Base-by-base conservation (phyloP, 2,329 filamentous ascomycete species). In the Pseudogymnoascus sp. region DNA sequence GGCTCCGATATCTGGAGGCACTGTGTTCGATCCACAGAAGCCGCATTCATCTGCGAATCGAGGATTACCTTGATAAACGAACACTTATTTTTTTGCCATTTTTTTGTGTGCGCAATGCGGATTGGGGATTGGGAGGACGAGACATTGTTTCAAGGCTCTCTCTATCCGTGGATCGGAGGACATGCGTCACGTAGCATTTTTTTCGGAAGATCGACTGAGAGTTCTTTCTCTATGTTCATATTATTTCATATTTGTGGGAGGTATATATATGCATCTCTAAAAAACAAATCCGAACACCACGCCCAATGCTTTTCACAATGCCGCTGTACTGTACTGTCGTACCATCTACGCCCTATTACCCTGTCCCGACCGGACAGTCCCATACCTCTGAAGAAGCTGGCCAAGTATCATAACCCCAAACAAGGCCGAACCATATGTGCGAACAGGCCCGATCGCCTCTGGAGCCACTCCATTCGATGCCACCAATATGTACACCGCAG, bases 11-110 rank as follows among this genome's bases (percentile, higher is more conserved):
- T 64, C 63, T 64, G 63, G 63, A 64, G 63, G 63, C 63, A 65
- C 63, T 63, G 61, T 65, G 63, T 65, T 65, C 63, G 63, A 65
- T 65, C 63, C 63, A 65, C 63, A 65, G 63, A 60, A 65, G 64
- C 64, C 64, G 64, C 64, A 42, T 33, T 33, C 31, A 63, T 53
- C 64, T 65, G 64, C 61, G 64, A 60, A 42, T 65, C 42, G 38
- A 37, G 53, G 64, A 60, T 23, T 37, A 65, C 64, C 53, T 37
- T 26, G 56, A 63, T 60, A 61, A 64, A 64, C 15, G 63, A 65
- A 46, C 53, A 63, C 61, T 29, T 50, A 56, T 61, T 63, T 63
- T 65, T 63, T 63, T 65, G 40, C 38, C 10, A 15, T 11, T 33
- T 33, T 33, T 33, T 53, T 61, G 31, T 23, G 46, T 7, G 44